Conservation (phyloP, 1,284 basidiomycete genomes). For the Phellopilus nigrolimitatus region DNA sequence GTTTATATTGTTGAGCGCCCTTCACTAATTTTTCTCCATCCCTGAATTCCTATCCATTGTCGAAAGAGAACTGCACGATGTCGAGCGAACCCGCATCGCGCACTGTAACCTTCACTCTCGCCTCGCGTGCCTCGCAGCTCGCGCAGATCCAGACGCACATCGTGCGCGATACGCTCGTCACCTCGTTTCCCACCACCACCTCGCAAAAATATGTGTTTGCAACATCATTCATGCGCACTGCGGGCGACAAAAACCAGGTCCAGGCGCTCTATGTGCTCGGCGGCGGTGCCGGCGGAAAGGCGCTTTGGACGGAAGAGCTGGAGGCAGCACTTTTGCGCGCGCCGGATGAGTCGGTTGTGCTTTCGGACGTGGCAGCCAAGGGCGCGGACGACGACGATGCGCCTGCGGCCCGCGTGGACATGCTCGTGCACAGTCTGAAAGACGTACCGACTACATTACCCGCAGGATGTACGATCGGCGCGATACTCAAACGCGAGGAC, state of each 20-base stretch:
- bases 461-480: constrained; percentile 80
- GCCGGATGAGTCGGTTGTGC: background rate
- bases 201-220: constrained; percentile 40
- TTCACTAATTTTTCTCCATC: background rate
- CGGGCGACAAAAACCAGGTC: constrained; percentile 89
- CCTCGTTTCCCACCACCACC: constrained; percentile 38
- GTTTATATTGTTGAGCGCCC: background rate
- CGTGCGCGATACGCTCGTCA: constrained; percentile 56
- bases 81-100: background rate
- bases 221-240: constrained; percentile 84
- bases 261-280: constrained; percentile 77
- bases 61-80: background rate
- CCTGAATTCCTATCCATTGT: background rate
- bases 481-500: constrained; percentile 85
- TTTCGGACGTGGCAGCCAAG: background rate
- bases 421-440: constrained; percentile 93
- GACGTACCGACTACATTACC: constrained; percentile 91
- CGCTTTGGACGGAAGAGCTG: constrained; percentile 94
- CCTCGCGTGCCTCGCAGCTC: constrained; percentile 81
- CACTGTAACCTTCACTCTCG: constrained; percentile 52
- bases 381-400: constrained; percentile 41
- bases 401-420: constrained; percentile 54
- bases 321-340: constrained; percentile 65
- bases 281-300: constrained; percentile 52
- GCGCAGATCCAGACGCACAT: constrained; percentile 84